Base-by-base conservation (phyloP, 805 yeast genomes). In the Kuraishia hungarica region DNA sequence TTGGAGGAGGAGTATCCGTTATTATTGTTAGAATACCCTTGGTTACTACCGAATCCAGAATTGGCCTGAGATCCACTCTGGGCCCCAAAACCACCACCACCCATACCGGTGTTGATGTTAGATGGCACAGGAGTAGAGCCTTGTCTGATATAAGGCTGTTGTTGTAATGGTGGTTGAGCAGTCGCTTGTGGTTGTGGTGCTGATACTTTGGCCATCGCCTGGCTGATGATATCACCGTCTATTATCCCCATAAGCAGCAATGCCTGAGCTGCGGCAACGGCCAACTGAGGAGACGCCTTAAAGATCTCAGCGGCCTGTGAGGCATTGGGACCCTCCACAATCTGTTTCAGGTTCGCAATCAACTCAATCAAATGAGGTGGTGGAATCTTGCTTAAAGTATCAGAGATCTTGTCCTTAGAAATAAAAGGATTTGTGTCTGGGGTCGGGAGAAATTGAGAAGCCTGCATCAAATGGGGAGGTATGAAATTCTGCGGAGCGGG, bases 241-340 rank as follows among this genome's bases (percentile, higher is more conserved):
- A 87, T 81, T 49, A 87, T 76, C 0, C 94, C 96, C 92, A 87
- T 87, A 51, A 86, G 73, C 20, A 87, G 69, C 58, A 87, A 72
- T 1, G 91, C 87, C 65, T 87, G 94, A 0, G 92, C 82, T 1
- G 89, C 84, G 1, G 88, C 78, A 2, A 82, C 71, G 2, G 91
- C 86, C 48, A 87, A 70, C 51, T 82, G 69, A 19, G 84, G 83
- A 59, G 82, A 70, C 61, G 79, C 70, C 55, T 73, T 74, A 61
- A 82, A 73, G 56, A 86, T 73, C 56, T 78, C 78, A 54, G 78
- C 74, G 22, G 83, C 84, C 58, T 86, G 67, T 39, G 67, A 61
- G 43, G 80, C 73, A 56, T 77, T 76, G 6, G 82, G 78, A 50
- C 82, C 78, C 43, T 72, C 72, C 39, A 84, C 70, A 6, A 84